Conservation (phyloP, 2,329 filamentous ascomycete genomes). For the Paecilomyces sp. region DNA sequence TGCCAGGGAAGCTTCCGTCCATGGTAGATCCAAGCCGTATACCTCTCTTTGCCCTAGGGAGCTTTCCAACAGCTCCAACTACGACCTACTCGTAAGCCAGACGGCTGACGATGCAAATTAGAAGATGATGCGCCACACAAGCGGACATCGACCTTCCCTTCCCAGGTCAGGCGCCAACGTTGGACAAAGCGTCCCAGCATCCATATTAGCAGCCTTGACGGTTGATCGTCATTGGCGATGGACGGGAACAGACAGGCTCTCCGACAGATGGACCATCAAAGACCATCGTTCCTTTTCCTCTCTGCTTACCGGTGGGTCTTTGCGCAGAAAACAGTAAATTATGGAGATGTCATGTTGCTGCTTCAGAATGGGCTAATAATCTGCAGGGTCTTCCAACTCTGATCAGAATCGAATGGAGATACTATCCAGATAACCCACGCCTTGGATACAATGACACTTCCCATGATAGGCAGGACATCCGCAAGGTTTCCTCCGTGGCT, state of each 20-base stretch:
- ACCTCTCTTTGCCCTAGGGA: neutral
- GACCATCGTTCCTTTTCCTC: neutral
- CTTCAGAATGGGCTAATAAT: neutral
- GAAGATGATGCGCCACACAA: conserved; percentile 1
- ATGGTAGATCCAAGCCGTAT: neutral
- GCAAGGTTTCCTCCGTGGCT: neutral
- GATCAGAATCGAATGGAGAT: neutral
- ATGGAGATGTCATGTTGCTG: neutral
- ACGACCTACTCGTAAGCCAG: neutral
- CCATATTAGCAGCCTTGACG: neutral
- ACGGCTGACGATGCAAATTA: conserved; percentile 1
- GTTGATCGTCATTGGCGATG: neutral
- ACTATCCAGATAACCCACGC: neutral
- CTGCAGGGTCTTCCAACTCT: neutral
- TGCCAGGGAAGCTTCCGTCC: neutral
- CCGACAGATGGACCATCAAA: neutral
- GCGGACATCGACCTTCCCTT: neutral
- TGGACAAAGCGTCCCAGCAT: conserved; percentile 2
- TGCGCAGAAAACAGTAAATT: neutral
- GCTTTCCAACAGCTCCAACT: neutral
- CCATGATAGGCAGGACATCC: neutral
- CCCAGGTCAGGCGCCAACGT: conserved; percentile 4
- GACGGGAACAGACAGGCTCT: neutral
- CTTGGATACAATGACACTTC: neutral
- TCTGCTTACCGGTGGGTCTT: conserved; percentile 1